Percentiles rank a stretch among this genome's conserved stretches.
These are phyloP conservation scores for Lasiosphaeris hirsuta DNA, from an alignment of 495 filamentous ascomycete species.

Conservation along the genomic window DNA sequence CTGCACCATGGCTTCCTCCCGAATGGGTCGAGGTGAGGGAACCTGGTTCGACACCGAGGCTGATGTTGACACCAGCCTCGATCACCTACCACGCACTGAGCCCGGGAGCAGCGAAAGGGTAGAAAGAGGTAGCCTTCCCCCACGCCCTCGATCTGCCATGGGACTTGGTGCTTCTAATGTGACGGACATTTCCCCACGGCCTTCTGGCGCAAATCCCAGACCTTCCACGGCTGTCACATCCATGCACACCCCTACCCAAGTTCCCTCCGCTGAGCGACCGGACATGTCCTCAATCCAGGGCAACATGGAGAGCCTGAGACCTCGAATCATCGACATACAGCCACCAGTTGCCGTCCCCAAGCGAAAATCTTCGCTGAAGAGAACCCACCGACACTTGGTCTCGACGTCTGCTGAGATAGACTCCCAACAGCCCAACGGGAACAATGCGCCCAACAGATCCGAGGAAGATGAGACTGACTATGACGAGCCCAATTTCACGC, in stretches of 20 bases:
- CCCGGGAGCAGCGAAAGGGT: neutral
- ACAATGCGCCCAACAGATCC: neutral
- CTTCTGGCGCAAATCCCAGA: neutral
- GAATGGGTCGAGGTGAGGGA: conserved; percentile 11
- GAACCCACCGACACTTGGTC: neutral
- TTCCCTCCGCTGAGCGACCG: conserved; percentile 8
- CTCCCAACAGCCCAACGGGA: too few species aligned
- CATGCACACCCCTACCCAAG: neutral
- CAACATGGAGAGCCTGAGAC: conserved; percentile 5
- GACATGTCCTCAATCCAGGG: conserved; percentile 12
- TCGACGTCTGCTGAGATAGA: neutral
- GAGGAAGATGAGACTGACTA: neutral
- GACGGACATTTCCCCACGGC: neutral
- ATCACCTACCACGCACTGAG: neutral
- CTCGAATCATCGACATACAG: conserved; percentile 28
- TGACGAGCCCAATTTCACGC: neutral
- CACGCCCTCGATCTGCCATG: neutral
- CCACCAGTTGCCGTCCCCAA: conserved; percentile 15
- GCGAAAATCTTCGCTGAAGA: conserved; percentile 16
- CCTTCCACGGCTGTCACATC: neutral
- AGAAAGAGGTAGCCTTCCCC: neutral
- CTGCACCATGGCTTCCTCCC: conserved; percentile 10
- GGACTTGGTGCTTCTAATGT: neutral
- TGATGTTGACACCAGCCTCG: conserved; percentile 10
- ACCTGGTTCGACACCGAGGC: conserved; percentile 37